Evolutionary conservation across 371 early-diverging fungal genomes (phyloP).

Genomic region (Syncephalis plumigaleata): DNA sequence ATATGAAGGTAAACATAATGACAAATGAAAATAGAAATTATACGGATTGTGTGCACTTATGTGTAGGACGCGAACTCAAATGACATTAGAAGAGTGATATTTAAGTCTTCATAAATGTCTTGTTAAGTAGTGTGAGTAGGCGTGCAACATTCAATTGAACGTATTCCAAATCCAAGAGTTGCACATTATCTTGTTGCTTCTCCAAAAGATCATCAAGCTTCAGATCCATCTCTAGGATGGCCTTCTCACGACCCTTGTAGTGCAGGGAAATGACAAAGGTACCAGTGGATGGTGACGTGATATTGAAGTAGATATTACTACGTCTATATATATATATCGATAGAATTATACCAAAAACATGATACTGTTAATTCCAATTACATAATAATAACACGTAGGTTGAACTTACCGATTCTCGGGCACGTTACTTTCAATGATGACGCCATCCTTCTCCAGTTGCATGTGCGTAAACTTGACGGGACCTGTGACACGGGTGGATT

Average conservation of each 20-base stretch:
- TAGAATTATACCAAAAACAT: no score
- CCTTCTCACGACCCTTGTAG: conserved; percentile 81
- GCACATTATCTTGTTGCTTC: conserved; percentile 86
- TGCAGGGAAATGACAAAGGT: conserved; percentile 79
- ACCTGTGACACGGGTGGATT: conserved; percentile 26
- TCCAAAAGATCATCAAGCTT: conserved; percentile 86
- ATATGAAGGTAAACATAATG: background rate
- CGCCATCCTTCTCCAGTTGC: conserved; percentile 80
- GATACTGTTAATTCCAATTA: background rate
- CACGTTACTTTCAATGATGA: conserved; percentile 78
- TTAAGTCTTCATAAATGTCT: conserved; percentile 28
- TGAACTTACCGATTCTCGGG: conserved; percentile 55
- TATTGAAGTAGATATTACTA: conserved; percentile 73
- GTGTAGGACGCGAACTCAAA: background rate
- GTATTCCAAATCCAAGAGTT: conserved; percentile 79
- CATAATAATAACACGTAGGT: background rate
- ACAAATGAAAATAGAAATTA: background rate
- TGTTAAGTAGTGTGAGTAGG: conserved; percentile 29
- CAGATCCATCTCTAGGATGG: conserved; percentile 90
- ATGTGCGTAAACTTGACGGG: conserved; percentile 64
- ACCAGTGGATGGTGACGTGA: conserved; percentile 71
- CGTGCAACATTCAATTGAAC: conserved; percentile 56
- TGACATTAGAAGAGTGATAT: background rate
- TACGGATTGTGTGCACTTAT: background rate
- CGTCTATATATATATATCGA: no score